Conservation (phyloP, 257 asterid genomes). For the Petrea volubilis region DNA sequence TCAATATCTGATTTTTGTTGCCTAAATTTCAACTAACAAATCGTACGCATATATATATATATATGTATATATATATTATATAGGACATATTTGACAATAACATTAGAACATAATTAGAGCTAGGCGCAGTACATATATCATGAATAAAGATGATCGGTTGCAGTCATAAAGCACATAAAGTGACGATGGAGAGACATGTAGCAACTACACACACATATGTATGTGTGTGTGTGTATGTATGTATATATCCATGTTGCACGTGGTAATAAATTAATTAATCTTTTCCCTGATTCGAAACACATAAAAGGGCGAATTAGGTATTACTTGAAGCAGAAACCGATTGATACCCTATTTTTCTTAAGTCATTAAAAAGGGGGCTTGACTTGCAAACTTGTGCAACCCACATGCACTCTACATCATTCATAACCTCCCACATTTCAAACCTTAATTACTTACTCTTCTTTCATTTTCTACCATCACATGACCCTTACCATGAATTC, state of each 20-base stretch:
- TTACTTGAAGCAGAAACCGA: slow-evolving; percentile 20
- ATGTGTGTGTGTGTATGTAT: too few relatives aligned
- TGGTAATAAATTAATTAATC: not conserved
- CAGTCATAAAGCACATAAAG: too few relatives aligned
- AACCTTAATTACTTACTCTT: not conserved
- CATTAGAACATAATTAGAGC: too few relatives aligned
- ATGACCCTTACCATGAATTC: not conserved
- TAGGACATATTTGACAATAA: too few relatives aligned
- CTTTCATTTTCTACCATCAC: not conserved
- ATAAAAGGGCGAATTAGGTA: slow-evolving; percentile 29
- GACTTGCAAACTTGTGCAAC: slow-evolving; percentile 29
- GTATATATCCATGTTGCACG: not conserved
- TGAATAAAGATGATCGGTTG: not conserved
- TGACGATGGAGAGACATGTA: not conserved
- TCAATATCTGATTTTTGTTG: too few relatives aligned
- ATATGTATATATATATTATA: not conserved
- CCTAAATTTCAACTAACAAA: not conserved
- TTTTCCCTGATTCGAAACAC: not conserved
- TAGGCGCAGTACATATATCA: not conserved
- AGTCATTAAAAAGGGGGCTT: slow-evolving; percentile 16
- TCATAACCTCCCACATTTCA: slow-evolving; percentile 9
- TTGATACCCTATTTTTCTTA: slow-evolving; percentile 24
- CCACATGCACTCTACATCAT: slow-evolving; percentile 23
- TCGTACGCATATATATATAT: not conserved
- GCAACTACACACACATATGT: not conserved